Evolutionary conservation across 805 yeast genomes (phyloP), one percentile per base, ranked within the genome.

Genomic region (Sugiyamaella floridensis): DNA sequence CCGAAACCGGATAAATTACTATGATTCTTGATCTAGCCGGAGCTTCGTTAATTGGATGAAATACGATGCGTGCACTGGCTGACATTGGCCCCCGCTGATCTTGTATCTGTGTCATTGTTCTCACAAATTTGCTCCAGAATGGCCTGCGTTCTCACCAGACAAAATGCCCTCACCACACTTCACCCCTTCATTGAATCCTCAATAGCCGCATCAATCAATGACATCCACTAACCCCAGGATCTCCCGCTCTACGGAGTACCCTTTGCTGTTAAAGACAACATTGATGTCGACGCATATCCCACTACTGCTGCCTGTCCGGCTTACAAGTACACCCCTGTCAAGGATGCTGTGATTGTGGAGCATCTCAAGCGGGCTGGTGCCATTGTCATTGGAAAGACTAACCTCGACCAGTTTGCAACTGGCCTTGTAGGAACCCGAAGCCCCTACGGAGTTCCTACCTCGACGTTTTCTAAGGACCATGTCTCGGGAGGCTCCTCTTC

Each of bases 221-320:
- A 14, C 4, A 32, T 32, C 4, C 8, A 32, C 37, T 32, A 32
- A 32, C 32, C 43, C 22, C 54, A 66, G 56, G 57, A 57, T 8
- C 60, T 67, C 14, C 87, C 89, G 14, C 76, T 92, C 26, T 92
- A 83, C 64, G 98, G 98, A 68, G 98, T 93, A 2, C 99, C 99
- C 0, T 78, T 89, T 45, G 99, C 97, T 14, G 80, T 92, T 45
- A 92, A 92, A 68, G 99, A 92, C 69, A 92, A 93, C 69, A 93
- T 92, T 55, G 98, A 92, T 65, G 97, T 80, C 20, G 78, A 77
- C 58, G 86, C 85, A 4, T 79, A 87, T 58, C 75, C 80, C 29
- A 93, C 99, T 10, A 92, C 99, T 1, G 98, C 96, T 14, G 98
- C 96, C 1, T 93, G 98, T 67, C 97, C 97, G 0, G 77, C 93